phyloP scores from a whole-genome alignment of 768 basidiomycete genomes.

The Kwoniella bestiolae region DNA sequence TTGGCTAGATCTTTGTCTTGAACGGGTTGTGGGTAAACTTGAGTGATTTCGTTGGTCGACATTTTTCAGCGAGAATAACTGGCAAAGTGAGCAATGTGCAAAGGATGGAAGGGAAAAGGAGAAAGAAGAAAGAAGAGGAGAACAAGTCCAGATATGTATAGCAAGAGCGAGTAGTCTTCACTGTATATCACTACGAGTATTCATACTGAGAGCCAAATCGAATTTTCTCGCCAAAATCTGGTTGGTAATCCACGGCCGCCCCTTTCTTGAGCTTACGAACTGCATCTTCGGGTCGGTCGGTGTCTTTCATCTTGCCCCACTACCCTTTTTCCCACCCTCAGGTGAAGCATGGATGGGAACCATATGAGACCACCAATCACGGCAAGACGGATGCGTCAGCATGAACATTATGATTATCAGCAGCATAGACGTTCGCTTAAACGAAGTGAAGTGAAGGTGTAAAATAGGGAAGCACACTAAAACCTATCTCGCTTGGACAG shows the following conservation, averaged over 20 bases:
- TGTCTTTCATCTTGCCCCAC: not conserved
- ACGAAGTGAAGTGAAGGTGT: not conserved
- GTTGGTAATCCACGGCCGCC: not conserved
- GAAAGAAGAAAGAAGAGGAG: not conserved
- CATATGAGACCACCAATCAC: not conserved
- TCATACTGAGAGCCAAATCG: not conserved
- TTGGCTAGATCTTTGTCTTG: slow-evolving; percentile 4
- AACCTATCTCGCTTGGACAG: slow-evolving; percentile 5
- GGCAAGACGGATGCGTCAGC: not conserved
- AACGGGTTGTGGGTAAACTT: slow-evolving; percentile 1
- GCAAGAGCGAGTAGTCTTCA: not conserved
- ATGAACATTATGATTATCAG: not conserved
- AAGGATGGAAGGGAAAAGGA: no score
- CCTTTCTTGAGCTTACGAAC: not conserved
- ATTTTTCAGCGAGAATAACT: not conserved
- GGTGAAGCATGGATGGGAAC: slow-evolving; percentile 1
- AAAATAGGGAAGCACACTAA: not conserved
- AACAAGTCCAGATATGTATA: no score
- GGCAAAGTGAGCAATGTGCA: not conserved
- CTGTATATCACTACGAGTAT: not conserved
- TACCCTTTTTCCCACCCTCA: not conserved
- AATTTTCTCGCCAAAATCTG: not conserved
- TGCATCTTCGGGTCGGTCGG: not conserved
- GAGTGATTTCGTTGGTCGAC: slow-evolving; percentile 7
- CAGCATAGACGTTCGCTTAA: not conserved